Percentiles rank a stretch among this genome's conserved stretches.
These are phyloP conservation scores for Achlya hypogyna DNA, from an alignment of 352 stramenopile genomes.

Conservation along the genomic window DNA sequence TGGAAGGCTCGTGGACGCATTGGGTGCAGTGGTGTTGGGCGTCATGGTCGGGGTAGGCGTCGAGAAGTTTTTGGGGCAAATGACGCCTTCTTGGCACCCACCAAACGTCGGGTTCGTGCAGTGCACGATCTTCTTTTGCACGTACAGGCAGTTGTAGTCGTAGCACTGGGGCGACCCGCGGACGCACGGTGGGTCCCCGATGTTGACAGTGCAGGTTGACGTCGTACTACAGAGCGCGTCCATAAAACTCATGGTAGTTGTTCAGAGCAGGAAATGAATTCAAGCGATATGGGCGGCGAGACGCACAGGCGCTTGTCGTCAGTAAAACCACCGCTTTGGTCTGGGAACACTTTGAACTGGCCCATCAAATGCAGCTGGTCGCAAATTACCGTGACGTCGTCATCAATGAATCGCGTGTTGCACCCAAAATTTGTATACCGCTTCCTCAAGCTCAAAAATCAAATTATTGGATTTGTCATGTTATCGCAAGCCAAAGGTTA, in stretches of 20 bases:
- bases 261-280: too few relatives aligned
- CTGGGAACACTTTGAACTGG: too few relatives aligned
- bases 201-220: neutral
- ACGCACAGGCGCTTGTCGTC: too few relatives aligned
- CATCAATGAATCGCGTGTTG: too few relatives aligned
- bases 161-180: neutral
- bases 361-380: too few relatives aligned
- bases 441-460: too few relatives aligned
- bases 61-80: neutral
- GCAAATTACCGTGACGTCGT: too few relatives aligned
- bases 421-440: too few relatives aligned
- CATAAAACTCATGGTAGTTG: neutral
- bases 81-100: neutral
- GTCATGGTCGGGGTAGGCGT: neutral
- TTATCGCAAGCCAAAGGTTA: too few relatives aligned
- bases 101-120: constrained; percentile 9
- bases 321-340: too few relatives aligned
- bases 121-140: neutral
- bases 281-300: too few relatives aligned
- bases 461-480: too few relatives aligned
- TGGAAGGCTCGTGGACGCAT: neutral
- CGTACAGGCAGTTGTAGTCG: neutral
- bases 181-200: neutral
- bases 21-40: neutral
- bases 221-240: neutral